Percentiles rank a stretch among this genome's conserved stretches.
Conservation (phyloP, 352 stramenopile genomes). For the Globisporangium carolinianum region DNA sequence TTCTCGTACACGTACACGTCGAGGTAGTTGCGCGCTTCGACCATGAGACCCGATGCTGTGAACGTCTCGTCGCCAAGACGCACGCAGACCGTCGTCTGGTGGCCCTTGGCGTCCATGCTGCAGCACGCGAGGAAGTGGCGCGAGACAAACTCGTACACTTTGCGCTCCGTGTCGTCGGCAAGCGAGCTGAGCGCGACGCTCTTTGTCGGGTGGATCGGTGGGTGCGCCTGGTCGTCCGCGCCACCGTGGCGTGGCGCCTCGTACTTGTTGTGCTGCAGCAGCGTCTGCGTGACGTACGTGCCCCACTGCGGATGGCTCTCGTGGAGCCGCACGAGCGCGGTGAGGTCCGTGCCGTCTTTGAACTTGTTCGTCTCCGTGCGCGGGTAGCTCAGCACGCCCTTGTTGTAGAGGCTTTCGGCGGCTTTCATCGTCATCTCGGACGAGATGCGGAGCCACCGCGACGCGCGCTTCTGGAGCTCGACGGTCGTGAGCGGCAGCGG, state of each 20-base stretch:
- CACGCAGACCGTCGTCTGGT: constrained; percentile 87
- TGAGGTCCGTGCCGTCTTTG: constrained; percentile 90
- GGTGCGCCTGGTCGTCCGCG: constrained; percentile 96
- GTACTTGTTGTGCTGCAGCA: constrained; percentile 61
- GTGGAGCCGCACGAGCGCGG: constrained; percentile 68
- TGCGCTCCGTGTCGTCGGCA: constrained; percentile 83
- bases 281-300: constrained; percentile 56
- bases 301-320: constrained; percentile 68
- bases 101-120: constrained; percentile 90
- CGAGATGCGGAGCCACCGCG: constrained; percentile 93
- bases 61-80: constrained; percentile 87
- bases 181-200: constrained; percentile 69
- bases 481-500: constrained; percentile 97
- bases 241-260: constrained; percentile 85
- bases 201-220: constrained; percentile 98
- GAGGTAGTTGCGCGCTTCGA: constrained; percentile 91
- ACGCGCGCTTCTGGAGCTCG: constrained; percentile 97
- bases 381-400: constrained; percentile 98
- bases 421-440: constrained; percentile 96
- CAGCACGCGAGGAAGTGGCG: constrained; percentile 99
- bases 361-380: constrained; percentile 99
- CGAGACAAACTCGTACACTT: constrained; percentile 96
- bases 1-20: constrained; percentile 95
- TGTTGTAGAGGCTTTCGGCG: constrained; percentile 96
- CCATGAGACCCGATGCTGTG: constrained; percentile 82